Evolutionary conservation across 805 yeast species (phyloP).

Genomic region (Kazachstania africana): DNA sequence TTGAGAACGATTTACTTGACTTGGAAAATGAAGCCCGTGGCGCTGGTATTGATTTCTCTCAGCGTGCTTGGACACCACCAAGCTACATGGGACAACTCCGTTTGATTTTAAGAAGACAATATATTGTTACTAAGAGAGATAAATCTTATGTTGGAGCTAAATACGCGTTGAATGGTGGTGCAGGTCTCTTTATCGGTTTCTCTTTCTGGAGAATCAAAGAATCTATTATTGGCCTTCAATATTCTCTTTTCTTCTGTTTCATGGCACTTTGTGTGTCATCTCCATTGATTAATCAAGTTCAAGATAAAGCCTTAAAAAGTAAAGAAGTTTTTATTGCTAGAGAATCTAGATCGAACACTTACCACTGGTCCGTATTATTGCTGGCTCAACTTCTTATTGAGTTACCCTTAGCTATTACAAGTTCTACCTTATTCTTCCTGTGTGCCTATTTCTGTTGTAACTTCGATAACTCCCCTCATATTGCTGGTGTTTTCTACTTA

Average conservation of each 20-base stretch:
- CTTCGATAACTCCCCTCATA: conserved; percentile 30
- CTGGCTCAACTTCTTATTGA: conserved; percentile 45
- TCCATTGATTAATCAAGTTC: conserved; percentile 53
- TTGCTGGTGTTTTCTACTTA: conserved; percentile 40
- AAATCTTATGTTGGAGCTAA: conserved; percentile 55
- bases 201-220: conserved; percentile 51
- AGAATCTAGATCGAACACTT: conserved; percentile 61
- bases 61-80: conserved; percentile 19
- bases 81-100: conserved; percentile 36
- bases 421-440: conserved; percentile 40
- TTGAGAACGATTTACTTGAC: conserved; percentile 2
- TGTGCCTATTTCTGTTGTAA: conserved; percentile 42
- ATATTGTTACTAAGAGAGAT: conserved; percentile 43
- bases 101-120: conserved; percentile 32
- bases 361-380: conserved; percentile 56
- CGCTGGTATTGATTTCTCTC: conserved; percentile 11
- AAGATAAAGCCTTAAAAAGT: conserved; percentile 44
- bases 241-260: conserved; percentile 51
- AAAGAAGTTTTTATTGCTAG: conserved; percentile 61
- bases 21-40: conserved; percentile 12
- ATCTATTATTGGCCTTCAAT: conserved; percentile 44
- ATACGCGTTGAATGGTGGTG: conserved; percentile 36
- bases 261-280: conserved; percentile 47
- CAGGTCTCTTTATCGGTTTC: conserved; percentile 65
- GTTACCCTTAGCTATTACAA: conserved; percentile 43